These are phyloP conservation scores for Vigna nakashimae DNA, from an alignment of 306 rosid genomes.

Conservation along the genomic window DNA sequence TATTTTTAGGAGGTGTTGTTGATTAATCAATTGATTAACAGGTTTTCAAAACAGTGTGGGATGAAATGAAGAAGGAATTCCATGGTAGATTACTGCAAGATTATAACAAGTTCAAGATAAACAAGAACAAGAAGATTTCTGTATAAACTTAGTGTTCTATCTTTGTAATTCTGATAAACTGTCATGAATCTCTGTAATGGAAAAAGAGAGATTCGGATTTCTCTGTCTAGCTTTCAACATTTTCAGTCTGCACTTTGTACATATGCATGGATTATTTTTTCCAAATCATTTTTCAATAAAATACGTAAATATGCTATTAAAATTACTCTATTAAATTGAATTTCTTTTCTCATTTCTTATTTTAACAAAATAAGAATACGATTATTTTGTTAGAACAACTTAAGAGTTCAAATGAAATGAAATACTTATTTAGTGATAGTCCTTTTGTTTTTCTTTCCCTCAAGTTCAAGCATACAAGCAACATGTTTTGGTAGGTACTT, in stretches of 20 bases:
- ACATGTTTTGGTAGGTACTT: not conserved
- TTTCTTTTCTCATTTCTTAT: not conserved
- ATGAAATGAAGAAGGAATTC: slow-evolving; percentile 43
- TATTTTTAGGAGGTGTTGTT: not conserved
- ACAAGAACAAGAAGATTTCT: slow-evolving; percentile 39
- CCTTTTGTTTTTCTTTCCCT: not conserved
- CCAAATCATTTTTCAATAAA: not conserved
- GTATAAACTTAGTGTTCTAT: slow-evolving; percentile 16
- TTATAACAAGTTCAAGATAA: slow-evolving; percentile 56
- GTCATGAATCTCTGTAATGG: slow-evolving; percentile 16
- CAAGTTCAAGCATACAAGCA: not conserved
- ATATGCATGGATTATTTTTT: not conserved
- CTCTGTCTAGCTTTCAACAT: not conserved
- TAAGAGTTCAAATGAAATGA: not conserved
- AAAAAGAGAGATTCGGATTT: not conserved
- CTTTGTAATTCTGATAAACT: slow-evolving; percentile 3
- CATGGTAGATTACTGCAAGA: slow-evolving; percentile 50
- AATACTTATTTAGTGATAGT: not conserved
- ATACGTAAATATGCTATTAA: not conserved
- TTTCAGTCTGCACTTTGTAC: not conserved
- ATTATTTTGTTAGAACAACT: not conserved
- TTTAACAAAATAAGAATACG: not conserved
- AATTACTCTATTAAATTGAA: too few relatives aligned
- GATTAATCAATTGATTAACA: slow-evolving; percentile 32
- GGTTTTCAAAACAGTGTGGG: slow-evolving; percentile 47